Base-by-base conservation (phyloP, 2,329 filamentous ascomycete genomes). In the Sclerotinia spermophila region DNA sequence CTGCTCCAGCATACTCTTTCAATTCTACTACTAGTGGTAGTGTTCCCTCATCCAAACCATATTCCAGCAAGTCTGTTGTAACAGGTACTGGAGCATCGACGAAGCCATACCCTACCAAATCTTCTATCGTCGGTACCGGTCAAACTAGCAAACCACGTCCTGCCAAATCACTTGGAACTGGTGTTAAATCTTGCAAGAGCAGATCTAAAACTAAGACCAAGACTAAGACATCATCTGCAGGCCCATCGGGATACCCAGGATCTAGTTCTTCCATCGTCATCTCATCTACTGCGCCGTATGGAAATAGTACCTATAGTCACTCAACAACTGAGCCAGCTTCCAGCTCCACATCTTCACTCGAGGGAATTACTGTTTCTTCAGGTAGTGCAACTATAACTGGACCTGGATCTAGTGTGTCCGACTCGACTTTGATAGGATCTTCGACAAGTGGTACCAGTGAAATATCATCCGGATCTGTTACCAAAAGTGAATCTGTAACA, bases 161-260 rank as follows among this genome's bases (percentile, higher is more conserved):
- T 21, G 60, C 30, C 40, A 68, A 68, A 24, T 35, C 51, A 7
- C 33, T 56, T 19, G 55, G 53, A 61, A 68, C 55, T 6, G 42
- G 66, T 33, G 35, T 55, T 17, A 40, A 40, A 19, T 55, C 45
- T 55, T 60, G 53, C 53, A 48, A 48, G 42, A 24, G 40, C 21
- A 44, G 21, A 45, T 61, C 35, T 2, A 68, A 68, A 42, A 30
- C 24, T 15, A 45, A n/a, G 30, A 76, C 74, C n/a, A 71, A 69
- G 40, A 60, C 66, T 11, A 68, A 59, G 55, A 45, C 30, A 21
- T 69, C 58, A 51, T 55, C 59, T 17, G 5, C 35, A n/a, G 21
- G 44, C n/a, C 35, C 60, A 45, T 58, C 62, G 24, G 27, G 56
- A 67, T 64, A 45, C 33, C 21, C 67, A 8, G 67, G 11, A 51